Conservation (phyloP, 306 rosid genomes). For the Trichosanthes truncata region DNA sequence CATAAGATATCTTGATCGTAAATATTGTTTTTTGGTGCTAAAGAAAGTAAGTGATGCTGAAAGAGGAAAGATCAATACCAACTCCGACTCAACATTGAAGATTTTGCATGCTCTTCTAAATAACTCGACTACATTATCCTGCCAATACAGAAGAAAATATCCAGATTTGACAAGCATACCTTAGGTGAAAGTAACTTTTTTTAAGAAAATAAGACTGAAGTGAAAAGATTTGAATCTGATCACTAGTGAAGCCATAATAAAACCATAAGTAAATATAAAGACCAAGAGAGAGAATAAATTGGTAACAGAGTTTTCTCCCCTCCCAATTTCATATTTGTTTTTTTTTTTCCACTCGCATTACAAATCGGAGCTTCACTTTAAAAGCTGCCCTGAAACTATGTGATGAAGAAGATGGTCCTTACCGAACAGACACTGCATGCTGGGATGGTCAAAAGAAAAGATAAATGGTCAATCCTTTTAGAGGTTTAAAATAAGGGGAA, state of each 20-base stretch:
- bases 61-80: constrained; percentile 42
- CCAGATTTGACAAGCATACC: constrained; percentile 8
- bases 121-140: constrained; percentile 77
- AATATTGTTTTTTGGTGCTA: constrained; percentile 5
- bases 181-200: background rate
- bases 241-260: background rate
- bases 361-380: background rate
- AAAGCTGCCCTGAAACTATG: background rate
- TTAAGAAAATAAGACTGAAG: background rate
- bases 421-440: background rate
- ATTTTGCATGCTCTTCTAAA: constrained; percentile 88
- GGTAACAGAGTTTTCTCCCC: background rate
- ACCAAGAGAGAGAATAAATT: background rate
- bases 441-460: background rate
- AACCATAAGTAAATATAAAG: background rate
- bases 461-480: background rate
- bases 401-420: background rate
- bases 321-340: background rate
- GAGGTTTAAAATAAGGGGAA: background rate
- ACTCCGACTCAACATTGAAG: constrained; percentile 74
- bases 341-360: background rate
- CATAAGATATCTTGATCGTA: constrained; percentile 15
- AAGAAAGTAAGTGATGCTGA: background rate
- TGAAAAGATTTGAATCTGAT: background rate
- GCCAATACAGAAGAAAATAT: constrained; percentile 17